phyloP scores from a whole-genome alignment of 805 yeast species.

The Sporopachydermia quercuum region DNA sequence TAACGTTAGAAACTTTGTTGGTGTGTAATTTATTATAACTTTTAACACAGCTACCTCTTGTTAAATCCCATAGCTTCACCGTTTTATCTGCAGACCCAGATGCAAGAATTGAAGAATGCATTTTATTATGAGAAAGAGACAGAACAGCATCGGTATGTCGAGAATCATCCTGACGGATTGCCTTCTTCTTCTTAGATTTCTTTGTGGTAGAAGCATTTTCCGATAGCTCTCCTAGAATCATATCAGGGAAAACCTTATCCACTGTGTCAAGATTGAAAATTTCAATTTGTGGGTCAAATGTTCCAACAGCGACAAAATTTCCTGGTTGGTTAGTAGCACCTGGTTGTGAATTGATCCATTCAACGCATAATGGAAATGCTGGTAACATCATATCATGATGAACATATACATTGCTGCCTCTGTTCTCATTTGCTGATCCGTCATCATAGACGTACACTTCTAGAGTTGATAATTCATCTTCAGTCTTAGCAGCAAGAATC shows the following conservation, averaged over 20 bases:
- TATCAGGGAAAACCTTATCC: constrained; percentile 90
- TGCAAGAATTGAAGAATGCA: constrained; percentile 73
- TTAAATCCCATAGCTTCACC: constrained; percentile 89
- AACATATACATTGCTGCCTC: constrained; percentile 71
- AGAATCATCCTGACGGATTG: constrained; percentile 35
- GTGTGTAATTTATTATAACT: constrained; percentile 58
- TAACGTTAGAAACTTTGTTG: constrained; percentile 74
- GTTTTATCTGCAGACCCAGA: constrained; percentile 94
- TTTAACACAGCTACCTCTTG: constrained; percentile 58
- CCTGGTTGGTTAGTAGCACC: constrained; percentile 36
- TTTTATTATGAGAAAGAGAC: constrained; percentile 68
- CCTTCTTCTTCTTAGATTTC: constrained; percentile 36
- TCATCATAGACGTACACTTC: constrained; percentile 94
- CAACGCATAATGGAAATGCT: constrained; percentile 90
- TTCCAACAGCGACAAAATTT: constrained; percentile 91
- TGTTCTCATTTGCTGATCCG: constrained; percentile 70
- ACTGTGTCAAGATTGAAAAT: constrained; percentile 89
- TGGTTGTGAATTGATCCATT: constrained; percentile 79
- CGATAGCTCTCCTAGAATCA: constrained; percentile 71
- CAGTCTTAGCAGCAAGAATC: constrained; percentile 85
- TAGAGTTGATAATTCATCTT: constrained; percentile 82
- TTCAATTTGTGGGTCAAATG: constrained; percentile 95
- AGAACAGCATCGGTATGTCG: constrained; percentile 93
- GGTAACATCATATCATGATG: constrained; percentile 97
- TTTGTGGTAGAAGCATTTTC: constrained; percentile 24